Conservation (phyloP, 805 yeast genomes). For the Teunomyces atbi region DNA sequence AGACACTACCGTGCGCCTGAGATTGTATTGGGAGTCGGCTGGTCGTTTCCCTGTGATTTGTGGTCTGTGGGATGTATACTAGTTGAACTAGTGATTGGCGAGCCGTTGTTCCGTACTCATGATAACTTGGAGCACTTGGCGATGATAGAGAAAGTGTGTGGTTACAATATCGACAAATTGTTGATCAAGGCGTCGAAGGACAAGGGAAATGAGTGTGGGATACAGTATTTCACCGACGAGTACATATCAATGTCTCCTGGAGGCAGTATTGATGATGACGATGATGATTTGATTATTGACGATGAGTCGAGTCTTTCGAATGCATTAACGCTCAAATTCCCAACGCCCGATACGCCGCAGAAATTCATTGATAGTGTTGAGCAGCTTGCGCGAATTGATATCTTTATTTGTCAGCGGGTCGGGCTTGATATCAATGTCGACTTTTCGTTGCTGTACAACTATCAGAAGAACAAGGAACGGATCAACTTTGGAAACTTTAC, state of each 20-base stretch:
- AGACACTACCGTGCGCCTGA: constrained; percentile 98
- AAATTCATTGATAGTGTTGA: constrained; percentile 39
- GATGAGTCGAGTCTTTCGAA: constrained; percentile 25
- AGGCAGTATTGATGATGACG: constrained; percentile 12
- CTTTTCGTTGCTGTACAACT: constrained; percentile 37
- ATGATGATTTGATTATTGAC: constrained; percentile 32
- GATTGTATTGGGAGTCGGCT: constrained; percentile 88
- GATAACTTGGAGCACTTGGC: constrained; percentile 93
- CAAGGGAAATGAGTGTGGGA: constrained; percentile 41
- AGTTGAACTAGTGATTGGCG: constrained; percentile 90
- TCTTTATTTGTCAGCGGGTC: constrained; percentile 40
- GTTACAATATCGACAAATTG: constrained; percentile 47
- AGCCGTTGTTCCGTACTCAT: constrained; percentile 91
- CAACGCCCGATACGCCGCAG: constrained; percentile 37
- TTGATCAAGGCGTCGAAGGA: constrained; percentile 36
- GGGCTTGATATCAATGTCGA: constrained; percentile 41
- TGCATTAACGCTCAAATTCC: constrained; percentile 34
- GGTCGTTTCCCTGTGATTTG: constrained; percentile 96
- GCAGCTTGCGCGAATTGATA: constrained; percentile 42
- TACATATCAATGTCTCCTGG: constrained; percentile 5
- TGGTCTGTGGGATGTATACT: constrained; percentile 97
- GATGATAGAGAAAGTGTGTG: constrained; percentile 83
- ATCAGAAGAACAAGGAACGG: constrained; percentile 36
- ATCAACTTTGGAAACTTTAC: constrained; percentile 60
- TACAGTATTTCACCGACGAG: constrained; percentile 35